Evolutionary conservation across 2,329 filamentous ascomycete genomes (phyloP).

Genomic region (Trichophyton rubrum): DNA sequence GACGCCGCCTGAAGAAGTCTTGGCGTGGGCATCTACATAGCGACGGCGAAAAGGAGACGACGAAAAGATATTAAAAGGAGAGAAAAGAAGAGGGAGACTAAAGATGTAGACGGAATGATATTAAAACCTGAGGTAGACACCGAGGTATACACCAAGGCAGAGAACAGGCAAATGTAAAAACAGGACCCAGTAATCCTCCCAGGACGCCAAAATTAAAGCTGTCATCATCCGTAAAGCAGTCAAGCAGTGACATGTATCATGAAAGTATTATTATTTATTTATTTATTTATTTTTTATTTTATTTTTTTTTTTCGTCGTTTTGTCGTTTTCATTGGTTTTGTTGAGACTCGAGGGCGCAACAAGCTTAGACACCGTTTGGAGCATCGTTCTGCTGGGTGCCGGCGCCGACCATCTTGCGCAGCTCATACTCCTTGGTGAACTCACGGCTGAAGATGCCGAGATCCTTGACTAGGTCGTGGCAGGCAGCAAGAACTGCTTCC

Average conservation of each 20-base stretch:
- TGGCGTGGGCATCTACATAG: neutral
- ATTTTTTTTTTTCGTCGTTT: neutral
- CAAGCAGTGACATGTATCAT: neutral
- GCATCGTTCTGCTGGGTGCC: conserved; percentile 38
- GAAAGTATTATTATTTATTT: too few species aligned
- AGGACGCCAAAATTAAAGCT: neutral
- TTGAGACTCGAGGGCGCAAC: neutral
- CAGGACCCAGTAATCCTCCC: neutral
- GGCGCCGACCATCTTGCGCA: conserved; percentile 69
- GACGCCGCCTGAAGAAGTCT: neutral
- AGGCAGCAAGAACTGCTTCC: conserved; percentile 69
- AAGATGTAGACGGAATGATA: neutral
- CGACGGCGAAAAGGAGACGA: neutral
- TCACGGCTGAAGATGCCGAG: conserved; percentile 69
- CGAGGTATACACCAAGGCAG: neutral
- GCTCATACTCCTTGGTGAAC: conserved; percentile 84
- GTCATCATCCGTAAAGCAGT: neutral
- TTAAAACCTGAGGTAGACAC: neutral
- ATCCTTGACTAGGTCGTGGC: conserved; percentile 69
- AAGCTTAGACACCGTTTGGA: conserved; percentile 9
- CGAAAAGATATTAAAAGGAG: neutral
- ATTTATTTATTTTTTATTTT: too few species aligned
- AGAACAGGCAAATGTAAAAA: neutral
- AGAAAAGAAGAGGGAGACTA: neutral
- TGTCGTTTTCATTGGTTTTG: too few species aligned